Base-by-base conservation (phyloP, 345 rosid species). In the Eucalyptus curtisii region DNA sequence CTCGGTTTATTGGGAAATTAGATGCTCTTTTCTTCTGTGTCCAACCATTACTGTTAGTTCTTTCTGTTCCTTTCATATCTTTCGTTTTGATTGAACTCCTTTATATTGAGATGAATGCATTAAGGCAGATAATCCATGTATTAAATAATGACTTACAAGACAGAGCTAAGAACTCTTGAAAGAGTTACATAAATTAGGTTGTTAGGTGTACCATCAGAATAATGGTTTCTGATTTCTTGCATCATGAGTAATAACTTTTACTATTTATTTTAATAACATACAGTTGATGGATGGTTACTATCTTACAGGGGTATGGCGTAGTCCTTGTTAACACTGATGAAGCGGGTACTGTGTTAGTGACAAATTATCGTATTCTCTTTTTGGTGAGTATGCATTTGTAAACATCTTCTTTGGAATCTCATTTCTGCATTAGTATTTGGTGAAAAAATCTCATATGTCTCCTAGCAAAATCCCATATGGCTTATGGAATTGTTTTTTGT, bases 321-420 rank as follows among this genome's bases (percentile, higher is more conserved):
- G 96, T 95, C 89, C 98, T 98, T 91, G 91, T 98, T 86, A 98
- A 98, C 91, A 96, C 92, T 12, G 96, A 93, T 92, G 95, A 93
- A 88, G 98, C 99, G 5, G 99, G 99, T 86, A 96, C 95, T 48
- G 93, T 98, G 91, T 86, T 97, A 86, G 94, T 98, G 90, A 97
- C 99, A 20, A 98, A 98, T 91, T 98, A 95, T 89, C 99, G 99
- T 86, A 93, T 97, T 91, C 94, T 98, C 88, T 98, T 98, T 93
- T 88, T 98, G 95, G 99, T 98, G 90, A 93, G 98, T 92, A 50
- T 49, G 57, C 37, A 48, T 53, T 59, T 42, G 20, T 89, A 40
- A 76, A 76, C 22, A 71, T 40, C 84, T 76, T 76, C 47, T 76
- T 76, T 20, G 27, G 19, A 64, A 64, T 64, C 40, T 64, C 33